Base-by-base conservation (phyloP, 2,329 filamentous ascomycete species). In the Rugonectria rugulosa region DNA sequence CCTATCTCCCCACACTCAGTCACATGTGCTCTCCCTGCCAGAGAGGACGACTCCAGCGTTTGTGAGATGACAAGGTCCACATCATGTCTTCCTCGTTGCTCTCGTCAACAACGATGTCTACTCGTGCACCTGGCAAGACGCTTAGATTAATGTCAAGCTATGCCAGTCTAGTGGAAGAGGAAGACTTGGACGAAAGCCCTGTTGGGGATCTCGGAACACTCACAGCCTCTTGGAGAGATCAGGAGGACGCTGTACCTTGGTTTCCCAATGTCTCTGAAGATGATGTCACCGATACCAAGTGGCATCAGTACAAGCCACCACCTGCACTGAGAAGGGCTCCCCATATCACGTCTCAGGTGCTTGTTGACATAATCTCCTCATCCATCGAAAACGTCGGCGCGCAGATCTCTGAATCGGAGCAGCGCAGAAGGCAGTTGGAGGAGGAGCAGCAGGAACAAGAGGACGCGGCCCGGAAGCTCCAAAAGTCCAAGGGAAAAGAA, bases 221-320 rank as follows among this genome's bases (percentile, higher is more conserved):
- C 7, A 59, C 71, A 52, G 59, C 68, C 56, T 20, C 65, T 40
- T 65, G 63, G 59, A 46, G 53, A 42, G 53, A 57, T n/a, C 55
- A 59, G 44, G 38, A 67, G 5, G 42, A 57, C 2, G 50, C 41
- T 14, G 38, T 51, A 31, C 53, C 64, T 0, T 68, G 67, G 64
- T 61, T 31, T n/a, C 62, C 64, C 14, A 65, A 61, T 14, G 34
- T 67, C 26, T 26, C 57, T 21, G 54, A 66, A 3, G 60, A 67
- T 20, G 67, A 72, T 11, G 56, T 68, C 37, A 50, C 60, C 4
- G 60, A 69, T 3, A 68, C 75, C 27, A 75, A 81, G 62, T 83
- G 81, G 79, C 74, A 70, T 31, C 67, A 73, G 45, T 82, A 80
- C 58, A 72, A 75, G 3, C 79, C 79, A 4, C 82, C 82, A 0